These are phyloP conservation scores for Apiotrichum mycotoxinovorans DNA, from an alignment of 1,284 basidiomycete genomes.

Conservation along the genomic window DNA sequence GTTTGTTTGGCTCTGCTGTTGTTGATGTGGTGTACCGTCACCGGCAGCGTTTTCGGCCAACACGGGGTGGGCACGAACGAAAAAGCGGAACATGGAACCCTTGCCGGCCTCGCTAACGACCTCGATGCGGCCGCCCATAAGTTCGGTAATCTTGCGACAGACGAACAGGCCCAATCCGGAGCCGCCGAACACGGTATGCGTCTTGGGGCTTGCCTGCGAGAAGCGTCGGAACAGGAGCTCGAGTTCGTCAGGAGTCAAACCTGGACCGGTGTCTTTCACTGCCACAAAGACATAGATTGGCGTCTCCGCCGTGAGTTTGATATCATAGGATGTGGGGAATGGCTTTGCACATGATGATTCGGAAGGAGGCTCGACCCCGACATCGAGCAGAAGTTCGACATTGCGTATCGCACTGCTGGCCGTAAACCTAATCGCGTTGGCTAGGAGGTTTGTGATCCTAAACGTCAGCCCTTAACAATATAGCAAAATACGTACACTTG, in stretches of 20 bases:
- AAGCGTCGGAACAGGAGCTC: conserved; percentile 32
- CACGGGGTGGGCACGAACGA: conserved; percentile 24
- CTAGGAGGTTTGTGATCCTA: conserved; percentile 39
- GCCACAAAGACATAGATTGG: conserved; percentile 19
- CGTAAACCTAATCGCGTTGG: conserved; percentile 46
- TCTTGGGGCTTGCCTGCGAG: conserved; percentile 26
- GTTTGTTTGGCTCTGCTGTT: conserved; percentile 19
- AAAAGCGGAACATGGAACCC: conserved; percentile 49
- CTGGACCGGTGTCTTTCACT: conserved; percentile 31
- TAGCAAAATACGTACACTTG: conserved; percentile 29
- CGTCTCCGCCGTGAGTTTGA: conserved; percentile 7
- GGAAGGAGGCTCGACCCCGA: conserved; percentile 24
- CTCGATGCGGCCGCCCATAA: conserved; percentile 45
- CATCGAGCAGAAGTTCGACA: conserved; percentile 38
- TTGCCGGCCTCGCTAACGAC: conserved; percentile 36
- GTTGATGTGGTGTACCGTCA: too few species aligned
- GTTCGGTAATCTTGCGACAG: conserved; percentile 36
- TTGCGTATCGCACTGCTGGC: conserved; percentile 22
- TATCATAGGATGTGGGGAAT: conserved; percentile 1
- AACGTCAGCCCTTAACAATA: not conserved
- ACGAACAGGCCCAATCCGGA: conserved; percentile 39
- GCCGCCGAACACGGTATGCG: conserved; percentile 35
- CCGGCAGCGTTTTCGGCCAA: not conserved
- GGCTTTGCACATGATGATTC: conserved; percentile 4
- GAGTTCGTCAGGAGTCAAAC: conserved; percentile 24